Evolutionary conservation across 176 grass and related monocot genomes (phyloP), one percentile per base, ranked within the genome.

Genomic region (Secale cereale): DNA sequence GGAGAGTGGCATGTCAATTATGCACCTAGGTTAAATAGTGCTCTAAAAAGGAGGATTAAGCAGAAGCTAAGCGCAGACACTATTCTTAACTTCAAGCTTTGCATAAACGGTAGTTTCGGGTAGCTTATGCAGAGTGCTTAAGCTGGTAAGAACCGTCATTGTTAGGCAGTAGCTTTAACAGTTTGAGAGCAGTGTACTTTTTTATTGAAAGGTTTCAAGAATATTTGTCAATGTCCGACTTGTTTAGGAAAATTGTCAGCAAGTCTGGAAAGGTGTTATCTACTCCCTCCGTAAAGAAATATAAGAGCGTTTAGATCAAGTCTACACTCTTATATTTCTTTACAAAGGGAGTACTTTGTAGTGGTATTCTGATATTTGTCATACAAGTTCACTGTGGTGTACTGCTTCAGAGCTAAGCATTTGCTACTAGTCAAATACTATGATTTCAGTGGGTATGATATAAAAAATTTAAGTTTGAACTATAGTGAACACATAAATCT

Each of bases 241-340:
- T 78, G 76, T 26, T 61, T 62, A 78, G 56, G 76, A n/a, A 37
- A 62, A n/a, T 36, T 70, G 35, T 63, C 77, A 78, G 39, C 27
- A 62, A 63, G 57, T 78, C 35, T 59, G 54, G 52, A 57, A 78
- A 79, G 77, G 57, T 79, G 33, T 62, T 79, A 27, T 77, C 10
- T 77, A 32, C n/a, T n/a, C n/a, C n/a, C n/a, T n/a, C n/a, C n/a
- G n/a, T n/a, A n/a, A n/a, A n/a, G n/a, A n/a, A n/a, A n/a, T n/a
- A n/a, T n/a, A n/a, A n/a, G n/a, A n/a, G n/a, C n/a, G n/a, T n/a
- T n/a, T n/a, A n/a, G n/a, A n/a, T n/a, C n/a, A n/a, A n/a, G n/a
- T n/a, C n/a, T n/a, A n/a, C n/a, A n/a, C n/a, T n/a, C n/a, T n/a
- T n/a, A n/a, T n/a, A n/a, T n/a, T n/a, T n/a, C n/a, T n/a, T n/a